Base-by-base conservation (phyloP, 371 early-diverging fungal species). In the Apophysomyces variabilis region DNA sequence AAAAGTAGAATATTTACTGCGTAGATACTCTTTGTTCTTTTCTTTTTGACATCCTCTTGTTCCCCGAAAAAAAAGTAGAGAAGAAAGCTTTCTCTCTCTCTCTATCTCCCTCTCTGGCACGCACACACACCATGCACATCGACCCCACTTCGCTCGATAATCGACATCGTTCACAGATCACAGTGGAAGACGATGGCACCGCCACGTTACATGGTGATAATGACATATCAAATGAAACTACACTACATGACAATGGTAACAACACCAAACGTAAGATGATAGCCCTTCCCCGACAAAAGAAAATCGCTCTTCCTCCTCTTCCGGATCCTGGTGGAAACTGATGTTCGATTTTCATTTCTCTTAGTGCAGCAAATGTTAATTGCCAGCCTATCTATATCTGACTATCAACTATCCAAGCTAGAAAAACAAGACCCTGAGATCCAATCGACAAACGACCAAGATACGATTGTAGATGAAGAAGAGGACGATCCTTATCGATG, bases 401-500 rank as follows among this genome's bases (percentile, higher is more conserved):
- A 50, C 9, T 50, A 50, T 26, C 54, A 5, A 50, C 21, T 21
- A 5, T 50, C 54, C 16, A 50, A 5, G 21, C 21, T 50, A 21
- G 21, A 50, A 7, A 50, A 50, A 50, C 21, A 50, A 21, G 54
- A 50, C 21, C 1, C 18, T 21, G 54, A 50, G 21, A 50, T 26
- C 16, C 54, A 21, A 7, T 50, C 54, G 7, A 50, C 54, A 7
- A 47, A 47, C n/a, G 47, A 47, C 21, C 54, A 50, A 21, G 21
- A 18, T 11, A 50, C 54, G 21, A 50, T 50, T 50, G 54, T 50
- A 16, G 21, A 50, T 21, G 66, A 69, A 14, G 58, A 65, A 38
- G 59, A 66, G 18, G 76, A 75, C 38, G 68, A 71, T 16, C 71
- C 71, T 0, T 76, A 76, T 46, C 66, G 73, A 36, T 76, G 76